Base-by-base conservation (phyloP, 371 early-diverging fungal genomes). In the Rhizopus sp. region DNA sequence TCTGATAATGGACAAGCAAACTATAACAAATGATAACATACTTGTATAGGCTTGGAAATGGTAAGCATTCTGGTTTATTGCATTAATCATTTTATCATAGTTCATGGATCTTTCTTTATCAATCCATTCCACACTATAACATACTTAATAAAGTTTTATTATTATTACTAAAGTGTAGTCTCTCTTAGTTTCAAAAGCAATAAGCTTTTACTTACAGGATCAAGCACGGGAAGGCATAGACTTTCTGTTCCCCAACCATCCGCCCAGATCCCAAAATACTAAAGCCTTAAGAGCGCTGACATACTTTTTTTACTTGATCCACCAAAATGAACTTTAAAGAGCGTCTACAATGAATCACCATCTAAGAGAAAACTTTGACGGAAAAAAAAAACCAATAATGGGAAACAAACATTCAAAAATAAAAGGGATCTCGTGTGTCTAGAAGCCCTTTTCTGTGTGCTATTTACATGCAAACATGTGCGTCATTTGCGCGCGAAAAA, bases 51-150 rank as follows among this genome's bases (percentile, higher is more conserved):
- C 10, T 29, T 3, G 15, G 35, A 31, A 35, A 50, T 50, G 50
- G 37, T n/a, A n/a, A n/a, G n/a, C n/a, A n/a, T n/a, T n/a, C n/a
- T n/a, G n/a, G n/a, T n/a, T n/a, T n/a, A n/a, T n/a, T n/a, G n/a
- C n/a, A n/a, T n/a, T n/a, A n/a, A n/a, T 48, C 30, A 30, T 48
- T 48, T 32, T 23, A 30, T 48, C 48, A n/a, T 48, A 48, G 32
- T 48, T 48, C 48, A 7, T 48, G 32, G 4, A 42, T 42, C 42
- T 42, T 4, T 3, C 17, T 42, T 42, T 15, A 15, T 42, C 3
- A 42, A 42, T 16, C 6, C n/a, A n/a, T n/a, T n/a, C n/a, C 12
- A 37, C 37, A 37, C 9, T 37, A 37, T 37, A 42, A 15, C 17
- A 42, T 42, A 42, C 1, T 42, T 42, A 16, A 42, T n/a, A n/a